Conservation (phyloP, 2,329 filamentous ascomycete genomes). For the Botrytis medusae region DNA sequence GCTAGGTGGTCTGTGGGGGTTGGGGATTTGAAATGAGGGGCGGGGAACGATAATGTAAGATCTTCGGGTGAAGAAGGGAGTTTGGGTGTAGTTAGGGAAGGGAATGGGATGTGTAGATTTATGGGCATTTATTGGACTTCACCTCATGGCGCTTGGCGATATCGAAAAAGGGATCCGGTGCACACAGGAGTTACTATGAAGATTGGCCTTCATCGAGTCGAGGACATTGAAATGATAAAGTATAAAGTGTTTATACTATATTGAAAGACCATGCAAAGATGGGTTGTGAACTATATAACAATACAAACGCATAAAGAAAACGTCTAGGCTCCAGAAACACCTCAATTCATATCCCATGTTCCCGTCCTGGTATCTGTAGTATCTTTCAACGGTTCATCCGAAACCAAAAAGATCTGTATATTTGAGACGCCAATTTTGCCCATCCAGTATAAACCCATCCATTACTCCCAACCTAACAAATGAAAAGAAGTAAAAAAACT, state of each 20-base stretch:
- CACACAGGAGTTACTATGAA: neutral
- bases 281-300: neutral
- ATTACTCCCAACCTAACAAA: neutral
- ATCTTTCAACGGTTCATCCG: neutral
- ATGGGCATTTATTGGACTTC: neutral
- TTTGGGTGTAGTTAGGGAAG: neutral
- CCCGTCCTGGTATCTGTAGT: constrained; percentile 10
- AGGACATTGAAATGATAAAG: neutral
- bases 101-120: neutral
- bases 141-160: neutral
- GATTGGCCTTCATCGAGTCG: neutral
- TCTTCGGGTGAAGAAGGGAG: neutral
- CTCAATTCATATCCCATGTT: constrained; percentile 6
- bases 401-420: neutral
- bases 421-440: neutral
- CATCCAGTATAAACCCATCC: neutral
- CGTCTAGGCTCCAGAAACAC: neutral
- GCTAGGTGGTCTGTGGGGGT: neutral
- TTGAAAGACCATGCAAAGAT: neutral
- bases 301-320: neutral
- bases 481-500: neutral
- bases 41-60: neutral
- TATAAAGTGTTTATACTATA: neutral
- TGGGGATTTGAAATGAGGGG: neutral
- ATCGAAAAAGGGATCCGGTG: too few species aligned